These are phyloP conservation scores for Acanthamoeba healyi DNA, from an alignment of 208 protist genomes.

Conservation along the genomic window DNA sequence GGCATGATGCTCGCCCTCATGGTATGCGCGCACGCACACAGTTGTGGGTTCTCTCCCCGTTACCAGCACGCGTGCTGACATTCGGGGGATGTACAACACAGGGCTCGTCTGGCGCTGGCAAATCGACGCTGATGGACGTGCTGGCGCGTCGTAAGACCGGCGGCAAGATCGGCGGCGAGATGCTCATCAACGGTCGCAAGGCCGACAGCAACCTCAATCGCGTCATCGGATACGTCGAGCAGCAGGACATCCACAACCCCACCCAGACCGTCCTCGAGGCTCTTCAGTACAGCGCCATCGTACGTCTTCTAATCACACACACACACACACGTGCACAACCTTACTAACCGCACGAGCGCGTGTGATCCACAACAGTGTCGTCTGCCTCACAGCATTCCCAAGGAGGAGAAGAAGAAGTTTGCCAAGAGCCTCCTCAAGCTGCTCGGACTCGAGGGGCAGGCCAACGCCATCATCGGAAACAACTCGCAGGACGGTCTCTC, in stretches of 20 bases:
- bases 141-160: slow-evolving; percentile 81
- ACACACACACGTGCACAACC: background rate
- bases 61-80: too few species aligned
- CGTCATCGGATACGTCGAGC: slow-evolving; percentile 82
- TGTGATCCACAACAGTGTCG: background rate
- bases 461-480: slow-evolving; percentile 26
- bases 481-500: slow-evolving; percentile 48
- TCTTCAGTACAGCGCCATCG: slow-evolving; percentile 9
- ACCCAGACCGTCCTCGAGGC: slow-evolving; percentile 81
- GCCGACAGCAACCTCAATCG: slow-evolving; percentile 67
- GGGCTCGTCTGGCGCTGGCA: slow-evolving; percentile 84
- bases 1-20: slow-evolving; percentile 84
- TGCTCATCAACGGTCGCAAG: slow-evolving; percentile 79
- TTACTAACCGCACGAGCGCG: too few species aligned
- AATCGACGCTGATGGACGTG: slow-evolving; percentile 83
- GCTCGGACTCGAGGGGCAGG: slow-evolving; percentile 8
- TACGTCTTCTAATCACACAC: background rate
- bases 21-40: background rate
- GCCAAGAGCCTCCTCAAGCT: slow-evolving; percentile 43
- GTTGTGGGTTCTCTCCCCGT: background rate
- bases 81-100: background rate
- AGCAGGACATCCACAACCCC: slow-evolving; percentile 79
- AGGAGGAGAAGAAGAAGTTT: slow-evolving; percentile 48
- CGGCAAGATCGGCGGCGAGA: slow-evolving; percentile 80
- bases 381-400: background rate